Evolutionary conservation across 345 rosid genomes (phyloP), one percentile per base, ranked within the genome.

Genomic region (Melastoma malabathricum): DNA sequence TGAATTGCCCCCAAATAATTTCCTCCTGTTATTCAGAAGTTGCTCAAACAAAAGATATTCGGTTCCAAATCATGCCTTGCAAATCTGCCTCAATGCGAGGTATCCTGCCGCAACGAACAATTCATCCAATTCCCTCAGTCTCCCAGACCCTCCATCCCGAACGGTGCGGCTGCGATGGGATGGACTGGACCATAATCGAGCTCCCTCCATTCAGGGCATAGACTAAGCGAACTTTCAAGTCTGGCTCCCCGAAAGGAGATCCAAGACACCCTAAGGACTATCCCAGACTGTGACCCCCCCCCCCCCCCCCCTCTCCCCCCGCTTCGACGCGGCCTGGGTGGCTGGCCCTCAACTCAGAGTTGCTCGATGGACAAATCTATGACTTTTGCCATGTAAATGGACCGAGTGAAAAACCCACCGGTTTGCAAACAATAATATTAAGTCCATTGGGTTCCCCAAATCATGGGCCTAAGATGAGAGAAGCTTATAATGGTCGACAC

Each of bases 221-320:
- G 19, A 55, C 7, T 44, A 55, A n/a, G 6, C n/a, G 15, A 1
- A 19, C 0, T 13, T n/a, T 1, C 18, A n/a, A 3, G 43, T 44
- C 1, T 3, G 31, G 43, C 12, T 55, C 3, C 55, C 3, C 55
- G 55, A 1, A 55, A 3, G 10, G 4, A 27, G 47, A 2, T 1
- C 0, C 47, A 57, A 46, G 61, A 63, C 19, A 57, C 52, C 1
- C 43, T 63, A 15, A 51, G 57, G 34, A 46, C 61, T n/a, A 63
- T 63, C 39, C 67, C 67, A 15, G 47, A 56, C 0, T 63, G 67
- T 51, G 56, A 39, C 50, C 67, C n/a, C n/a, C n/a, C n/a, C n/a
- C n/a, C n/a, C n/a, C n/a, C n/a, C n/a, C n/a, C n/a, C n/a, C n/a
- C n/a, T n/a, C n/a, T n/a, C n/a, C n/a, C n/a, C 56, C 25, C 56